Conservation (phyloP, 768 basidiomycete genomes). For the Pleurotus giganteus region DNA sequence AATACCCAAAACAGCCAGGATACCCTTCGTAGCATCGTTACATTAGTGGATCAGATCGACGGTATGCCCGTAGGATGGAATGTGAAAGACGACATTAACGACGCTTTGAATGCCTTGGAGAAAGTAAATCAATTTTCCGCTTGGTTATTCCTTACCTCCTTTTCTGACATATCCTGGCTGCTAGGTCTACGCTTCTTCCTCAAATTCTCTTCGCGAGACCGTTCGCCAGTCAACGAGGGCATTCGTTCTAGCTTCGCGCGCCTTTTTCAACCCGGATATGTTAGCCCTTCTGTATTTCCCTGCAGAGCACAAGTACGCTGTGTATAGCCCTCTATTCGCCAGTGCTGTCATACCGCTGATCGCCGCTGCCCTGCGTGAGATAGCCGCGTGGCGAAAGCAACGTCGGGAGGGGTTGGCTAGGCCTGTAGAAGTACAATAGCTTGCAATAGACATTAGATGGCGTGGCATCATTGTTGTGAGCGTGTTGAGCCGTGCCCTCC, state of each 20-base stretch:
- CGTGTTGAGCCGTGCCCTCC: too few relatives aligned
- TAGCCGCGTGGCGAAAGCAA: conserved; percentile 58
- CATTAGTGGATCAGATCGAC: conserved; percentile 80
- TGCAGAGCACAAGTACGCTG: conserved; percentile 95
- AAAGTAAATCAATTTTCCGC: conserved; percentile 45
- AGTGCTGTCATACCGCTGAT: conserved; percentile 83
- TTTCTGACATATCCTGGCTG: conserved; percentile 8
- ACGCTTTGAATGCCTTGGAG: conserved; percentile 70
- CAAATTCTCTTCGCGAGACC: conserved; percentile 39
- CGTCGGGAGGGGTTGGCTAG: conserved; percentile 19
- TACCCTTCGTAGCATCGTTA: conserved; percentile 78
- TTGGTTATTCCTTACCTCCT: not conserved
- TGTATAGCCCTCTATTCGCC: conserved; percentile 94
- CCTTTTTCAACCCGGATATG: conserved; percentile 98
- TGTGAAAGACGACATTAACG: conserved; percentile 70
- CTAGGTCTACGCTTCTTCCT: conserved; percentile 38
- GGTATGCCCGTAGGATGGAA: conserved; percentile 89
- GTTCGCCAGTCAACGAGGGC: conserved; percentile 64
- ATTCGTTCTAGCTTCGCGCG: conserved; percentile 66
- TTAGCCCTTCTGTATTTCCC: conserved; percentile 95
- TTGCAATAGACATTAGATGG: too few relatives aligned
- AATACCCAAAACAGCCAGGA: conserved; percentile 68
- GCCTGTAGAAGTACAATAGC: not conserved
- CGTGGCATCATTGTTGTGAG: too few relatives aligned
- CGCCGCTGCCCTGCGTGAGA: conserved; percentile 70